A percentile compares a stretch with the other conserved stretches of the same genome.
Evolutionary conservation across 768 basidiomycete species (phyloP).

Genomic region (Tylopilus balloui): DNA sequence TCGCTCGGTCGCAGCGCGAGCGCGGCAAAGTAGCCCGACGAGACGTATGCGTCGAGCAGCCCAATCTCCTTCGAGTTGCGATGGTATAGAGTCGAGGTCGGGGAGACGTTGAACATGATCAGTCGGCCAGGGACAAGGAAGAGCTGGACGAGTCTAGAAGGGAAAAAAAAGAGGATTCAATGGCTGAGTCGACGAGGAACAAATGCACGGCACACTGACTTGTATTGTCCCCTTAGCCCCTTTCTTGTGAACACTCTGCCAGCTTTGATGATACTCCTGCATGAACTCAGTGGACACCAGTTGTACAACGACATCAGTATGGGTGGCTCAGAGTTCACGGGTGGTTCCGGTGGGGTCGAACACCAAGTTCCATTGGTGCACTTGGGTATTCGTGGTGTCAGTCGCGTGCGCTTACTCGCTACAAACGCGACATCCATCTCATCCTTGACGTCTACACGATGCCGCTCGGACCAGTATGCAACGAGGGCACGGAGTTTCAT

Average conservation of each 20-base stretch:
- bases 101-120: slow-evolving; percentile 63
- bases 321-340: slow-evolving; percentile 50
- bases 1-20: slow-evolving; percentile 61
- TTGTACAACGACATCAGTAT: slow-evolving; percentile 68
- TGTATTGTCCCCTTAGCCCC: slow-evolving; percentile 71
- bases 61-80: slow-evolving; percentile 51
- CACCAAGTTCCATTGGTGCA: slow-evolving; percentile 34
- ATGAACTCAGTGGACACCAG: slow-evolving; percentile 83
- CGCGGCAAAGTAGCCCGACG: slow-evolving; percentile 81
- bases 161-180: neutral
- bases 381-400: slow-evolving; percentile 50
- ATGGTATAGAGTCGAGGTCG: slow-evolving; percentile 52
- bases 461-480: slow-evolving; percentile 75
- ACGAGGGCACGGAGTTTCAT: slow-evolving; percentile 64
- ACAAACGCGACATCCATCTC: slow-evolving; percentile 76
- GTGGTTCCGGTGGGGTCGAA: slow-evolving; percentile 46
- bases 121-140: slow-evolving; percentile 75
- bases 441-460: slow-evolving; percentile 67
- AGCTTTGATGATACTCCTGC: slow-evolving; percentile 66
- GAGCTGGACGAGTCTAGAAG: slow-evolving; percentile 58
- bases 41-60: slow-evolving; percentile 74
- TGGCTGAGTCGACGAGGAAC: neutral
- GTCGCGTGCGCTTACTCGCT: slow-evolving; percentile 44
- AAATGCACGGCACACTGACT: slow-evolving; percentile 43
- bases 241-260: slow-evolving; percentile 71